A percentile compares a stretch with the other conserved stretches of the same genome.
These are phyloP conservation scores for Balamuthia mandrillaris DNA, from an alignment of 208 protist species.

Conservation along the genomic window DNA sequence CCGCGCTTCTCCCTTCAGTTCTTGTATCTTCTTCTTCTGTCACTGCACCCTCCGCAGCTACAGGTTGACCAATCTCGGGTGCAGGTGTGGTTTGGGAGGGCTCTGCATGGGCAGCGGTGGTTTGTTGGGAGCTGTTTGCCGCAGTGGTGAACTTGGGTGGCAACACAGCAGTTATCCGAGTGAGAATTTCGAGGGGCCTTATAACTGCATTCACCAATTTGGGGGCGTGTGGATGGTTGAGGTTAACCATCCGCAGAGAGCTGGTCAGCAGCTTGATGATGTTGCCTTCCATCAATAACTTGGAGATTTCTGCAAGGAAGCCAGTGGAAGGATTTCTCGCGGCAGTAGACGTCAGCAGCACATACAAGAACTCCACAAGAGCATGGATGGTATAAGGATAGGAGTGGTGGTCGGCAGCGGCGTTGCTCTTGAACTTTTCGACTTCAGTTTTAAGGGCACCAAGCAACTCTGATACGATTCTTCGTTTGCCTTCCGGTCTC, in stretches of 20 bases:
- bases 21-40: background rate
- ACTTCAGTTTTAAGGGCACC: slow-evolving; percentile 2
- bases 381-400: slow-evolving; percentile 26
- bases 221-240: slow-evolving; percentile 21
- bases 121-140: too few relatives aligned
- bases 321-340: background rate
- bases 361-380: slow-evolving; percentile 17
- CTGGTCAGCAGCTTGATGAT: slow-evolving; percentile 26
- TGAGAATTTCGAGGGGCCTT: slow-evolving; percentile 19
- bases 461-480: slow-evolving; percentile 23
- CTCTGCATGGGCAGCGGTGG: background rate
- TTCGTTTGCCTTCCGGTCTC: background rate
- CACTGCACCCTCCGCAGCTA: background rate
- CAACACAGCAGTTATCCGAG: slow-evolving; percentile 17
- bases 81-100: background rate
- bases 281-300: slow-evolving; percentile 7
- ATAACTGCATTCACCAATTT: slow-evolving; percentile 20
- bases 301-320: slow-evolving; percentile 6
- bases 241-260: background rate
- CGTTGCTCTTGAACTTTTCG: background rate
- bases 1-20: too few relatives aligned
- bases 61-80: background rate
- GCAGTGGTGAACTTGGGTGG: background rate
- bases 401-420: too few relatives aligned
- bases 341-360: slow-evolving; percentile 24